Conservation (phyloP, 768 basidiomycete genomes). For the Suillus placidus region DNA sequence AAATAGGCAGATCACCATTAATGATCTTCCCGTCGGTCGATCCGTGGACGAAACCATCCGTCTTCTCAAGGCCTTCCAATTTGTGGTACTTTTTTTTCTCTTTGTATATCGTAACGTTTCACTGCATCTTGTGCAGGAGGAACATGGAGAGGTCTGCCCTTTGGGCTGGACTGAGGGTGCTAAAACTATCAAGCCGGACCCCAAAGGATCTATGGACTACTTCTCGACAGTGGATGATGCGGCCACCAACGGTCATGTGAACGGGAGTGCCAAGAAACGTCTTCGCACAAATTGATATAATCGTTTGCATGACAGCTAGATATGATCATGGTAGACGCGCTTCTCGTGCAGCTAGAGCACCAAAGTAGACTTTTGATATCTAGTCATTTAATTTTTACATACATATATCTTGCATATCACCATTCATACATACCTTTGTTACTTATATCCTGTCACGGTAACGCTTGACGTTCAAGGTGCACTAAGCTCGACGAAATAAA, state of each 20-base stretch:
- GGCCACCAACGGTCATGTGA: constrained; percentile 35
- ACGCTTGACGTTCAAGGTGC: not conserved
- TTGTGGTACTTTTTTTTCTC: constrained; percentile 49
- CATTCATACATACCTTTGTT: constrained; percentile 6
- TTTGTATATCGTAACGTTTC: not conserved
- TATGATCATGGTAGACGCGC: not conserved
- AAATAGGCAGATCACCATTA: constrained; percentile 78
- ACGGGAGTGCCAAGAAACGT: constrained; percentile 57
- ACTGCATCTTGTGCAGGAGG: constrained; percentile 52
- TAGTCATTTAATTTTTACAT: not conserved
- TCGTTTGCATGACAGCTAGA: not conserved
- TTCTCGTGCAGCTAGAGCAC: not conserved
- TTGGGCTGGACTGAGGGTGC: constrained; percentile 84
- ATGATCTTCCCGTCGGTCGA: constrained; percentile 94
- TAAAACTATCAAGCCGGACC: constrained; percentile 84
- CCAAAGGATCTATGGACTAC: constrained; percentile 72
- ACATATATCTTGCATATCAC: not conserved
- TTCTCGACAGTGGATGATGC: constrained; percentile 45
- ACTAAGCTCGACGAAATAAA: not conserved
- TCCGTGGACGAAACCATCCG: constrained; percentile 93
- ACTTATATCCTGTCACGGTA: not conserved
- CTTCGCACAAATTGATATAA: constrained; percentile 50
- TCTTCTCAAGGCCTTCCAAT: constrained; percentile 93
- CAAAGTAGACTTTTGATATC: not conserved
- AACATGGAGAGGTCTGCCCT: constrained; percentile 92